Base-by-base conservation (phyloP, 2,329 filamentous ascomycete species). In the Gremmenia infestans region DNA sequence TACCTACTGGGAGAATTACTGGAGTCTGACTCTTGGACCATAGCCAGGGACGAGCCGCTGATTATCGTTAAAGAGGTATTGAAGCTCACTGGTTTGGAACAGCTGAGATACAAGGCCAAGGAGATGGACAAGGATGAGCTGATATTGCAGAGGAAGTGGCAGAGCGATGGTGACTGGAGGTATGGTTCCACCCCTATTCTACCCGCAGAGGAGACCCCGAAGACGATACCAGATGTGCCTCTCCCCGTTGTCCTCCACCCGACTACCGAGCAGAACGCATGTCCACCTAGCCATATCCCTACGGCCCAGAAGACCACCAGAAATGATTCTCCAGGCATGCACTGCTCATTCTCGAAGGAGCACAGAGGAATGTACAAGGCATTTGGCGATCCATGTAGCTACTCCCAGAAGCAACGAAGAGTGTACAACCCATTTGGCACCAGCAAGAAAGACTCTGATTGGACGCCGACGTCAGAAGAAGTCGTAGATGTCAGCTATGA, bases 1-100 rank as follows among this genome's bases (percentile, higher is more conserved):
- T 52, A 45, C n/a, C 50, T 54, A 28, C 28, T 28, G 12, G 53
- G 37, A n/a, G 58, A 60, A 48, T 25, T 46, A 4, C 12, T 42
- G 7, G 17, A 36, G 4, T 14, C 32, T 6, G 37, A 53, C 4
- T 11, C 35, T 9, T 65, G 59, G 59, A 49, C 35, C 14, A 7
- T 25, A 36, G 61, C 58, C 9, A 60, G 51, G 48, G 50, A 52
- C 4, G 54, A 45, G 14, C 66, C 74, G 8, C 70, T 75, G 32
- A 76, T 84, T 15, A 76, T 85, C 32, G 73, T 78, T 4, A 75
- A 80, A 39, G 79, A 81, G n/a, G 76, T 79, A 40, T 70, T 87
- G 35, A 61, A 74, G 0, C 70, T 84, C 14, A 72, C 73, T 12
- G 79, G 78, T 0, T 71, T 87, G 50, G 78, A 76, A 3, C 72